Evolutionary conservation across 2,329 filamentous ascomycete species (phyloP).

Genomic region (Calcarisporium arbuscula): DNA sequence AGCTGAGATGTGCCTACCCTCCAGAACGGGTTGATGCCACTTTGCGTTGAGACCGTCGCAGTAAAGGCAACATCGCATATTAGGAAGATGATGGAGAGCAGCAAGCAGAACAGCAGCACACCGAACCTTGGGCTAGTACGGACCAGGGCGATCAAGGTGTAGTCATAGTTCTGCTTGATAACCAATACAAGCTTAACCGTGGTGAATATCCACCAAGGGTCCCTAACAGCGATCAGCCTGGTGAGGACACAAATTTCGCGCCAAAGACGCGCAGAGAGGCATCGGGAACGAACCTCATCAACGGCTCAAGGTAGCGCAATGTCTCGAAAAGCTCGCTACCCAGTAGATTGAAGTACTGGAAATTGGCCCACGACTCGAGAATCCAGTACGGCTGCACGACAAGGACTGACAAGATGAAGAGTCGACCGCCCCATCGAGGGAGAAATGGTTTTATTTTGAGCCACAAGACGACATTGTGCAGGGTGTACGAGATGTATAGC

Average conservation of each 20-base stretch:
- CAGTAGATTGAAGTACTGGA: constrained; percentile 10
- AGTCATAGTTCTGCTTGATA: constrained; percentile 12
- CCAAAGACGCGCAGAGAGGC: not conserved
- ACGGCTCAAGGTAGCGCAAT: constrained; percentile 8
- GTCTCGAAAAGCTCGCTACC: constrained; percentile 5
- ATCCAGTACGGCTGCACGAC: constrained; percentile 11
- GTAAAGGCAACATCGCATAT: constrained; percentile 8
- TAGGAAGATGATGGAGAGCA: constrained; percentile 11
- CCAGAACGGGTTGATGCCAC: constrained; percentile 14
- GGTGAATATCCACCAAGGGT: constrained; percentile 13
- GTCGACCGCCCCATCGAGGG: constrained; percentile 8
- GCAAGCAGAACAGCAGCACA: constrained; percentile 10
- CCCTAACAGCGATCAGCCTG: constrained; percentile 2
- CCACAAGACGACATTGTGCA: constrained; percentile 11
- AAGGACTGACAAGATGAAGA: constrained; percentile 10
- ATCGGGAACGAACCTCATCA: constrained; percentile 3
- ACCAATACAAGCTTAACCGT: constrained; percentile 11
- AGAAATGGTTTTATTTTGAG: constrained; percentile 13
- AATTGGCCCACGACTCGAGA: constrained; percentile 11
- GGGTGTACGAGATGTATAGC: constrained; percentile 11
- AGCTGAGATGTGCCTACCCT: constrained; percentile 4
- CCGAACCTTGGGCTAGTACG: constrained; percentile 11
- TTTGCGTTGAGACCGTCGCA: constrained; percentile 1
- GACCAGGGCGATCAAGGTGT: constrained; percentile 6
- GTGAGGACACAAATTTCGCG: not conserved